Percentiles rank a stretch among this genome's conserved stretches.
phyloP scores from a whole-genome alignment of 1,284 basidiomycete species.

The Coriolopsis trogii region DNA sequence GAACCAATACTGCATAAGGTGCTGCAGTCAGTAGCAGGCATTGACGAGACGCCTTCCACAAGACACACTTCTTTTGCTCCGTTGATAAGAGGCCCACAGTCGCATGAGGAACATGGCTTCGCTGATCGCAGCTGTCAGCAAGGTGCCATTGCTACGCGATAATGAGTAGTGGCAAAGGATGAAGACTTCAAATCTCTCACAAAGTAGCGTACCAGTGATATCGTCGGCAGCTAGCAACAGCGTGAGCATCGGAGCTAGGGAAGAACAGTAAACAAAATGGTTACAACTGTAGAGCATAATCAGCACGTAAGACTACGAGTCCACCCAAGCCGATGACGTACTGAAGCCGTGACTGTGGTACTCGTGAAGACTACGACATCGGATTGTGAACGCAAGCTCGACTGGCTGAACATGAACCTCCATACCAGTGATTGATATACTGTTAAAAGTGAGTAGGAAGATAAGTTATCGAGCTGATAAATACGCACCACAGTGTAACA shows the following conservation, averaged over 20 bases:
- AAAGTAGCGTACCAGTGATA: slow-evolving; percentile 14
- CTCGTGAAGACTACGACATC: too few relatives aligned
- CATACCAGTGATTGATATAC: slow-evolving; percentile 3
- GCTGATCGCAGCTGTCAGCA: slow-evolving; percentile 6
- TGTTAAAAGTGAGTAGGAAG: not conserved
- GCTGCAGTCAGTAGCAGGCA: not conserved
- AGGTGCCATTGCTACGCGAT: slow-evolving; percentile 1
- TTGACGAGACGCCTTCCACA: not conserved
- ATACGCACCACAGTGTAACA: slow-evolving; percentile 11
- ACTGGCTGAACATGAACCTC: too few relatives aligned
- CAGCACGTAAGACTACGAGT: too few relatives aligned
- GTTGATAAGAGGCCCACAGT: slow-evolving; percentile 12
- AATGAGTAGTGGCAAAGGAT: not conserved
- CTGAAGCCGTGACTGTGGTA: too few relatives aligned
- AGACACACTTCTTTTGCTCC: slow-evolving; percentile 6
- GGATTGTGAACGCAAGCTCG: too few relatives aligned
- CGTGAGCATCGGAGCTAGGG: too few relatives aligned
- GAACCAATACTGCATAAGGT: not conserved
- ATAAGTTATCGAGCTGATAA: not conserved
- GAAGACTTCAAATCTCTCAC: not conserved
- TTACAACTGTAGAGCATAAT: too few relatives aligned
- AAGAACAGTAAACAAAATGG: too few relatives aligned
- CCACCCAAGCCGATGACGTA: too few relatives aligned
- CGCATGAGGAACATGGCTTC: slow-evolving; percentile 13
- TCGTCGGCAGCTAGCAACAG: slow-evolving; percentile 14